Percentiles rank a stretch among this genome's conserved stretches.
phyloP scores from a whole-genome alignment of 768 basidiomycete species.

The Chlorophyllum brunneum region DNA sequence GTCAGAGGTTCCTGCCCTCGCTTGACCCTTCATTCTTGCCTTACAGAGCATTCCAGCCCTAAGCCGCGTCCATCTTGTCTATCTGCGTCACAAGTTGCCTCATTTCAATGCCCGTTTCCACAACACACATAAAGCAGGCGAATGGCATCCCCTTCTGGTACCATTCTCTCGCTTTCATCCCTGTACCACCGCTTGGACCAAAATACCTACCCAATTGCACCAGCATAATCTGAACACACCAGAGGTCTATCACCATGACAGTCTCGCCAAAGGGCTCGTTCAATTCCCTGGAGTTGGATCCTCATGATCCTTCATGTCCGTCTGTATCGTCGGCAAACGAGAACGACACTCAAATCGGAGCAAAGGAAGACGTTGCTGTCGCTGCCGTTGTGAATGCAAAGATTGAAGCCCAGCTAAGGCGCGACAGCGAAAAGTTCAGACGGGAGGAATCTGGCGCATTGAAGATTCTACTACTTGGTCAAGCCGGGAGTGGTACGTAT shows the following conservation, averaged over 20 bases:
- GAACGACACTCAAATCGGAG: neutral
- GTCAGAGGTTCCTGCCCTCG: too few relatives aligned
- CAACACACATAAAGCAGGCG: constrained; percentile 1
- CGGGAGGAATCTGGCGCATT: neutral
- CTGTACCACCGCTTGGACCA: neutral
- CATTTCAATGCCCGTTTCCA: neutral
- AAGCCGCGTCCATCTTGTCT: neutral
- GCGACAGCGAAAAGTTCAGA: neutral
- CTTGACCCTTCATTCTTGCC: too few relatives aligned
- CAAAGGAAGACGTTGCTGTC: neutral
- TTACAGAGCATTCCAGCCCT: too few relatives aligned
- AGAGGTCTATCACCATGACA: too few relatives aligned
- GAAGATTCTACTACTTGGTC: constrained; percentile 60
- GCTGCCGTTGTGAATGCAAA: neutral
- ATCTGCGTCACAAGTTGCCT: neutral
- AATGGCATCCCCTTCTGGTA: neutral
- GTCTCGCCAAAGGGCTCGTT: too few relatives aligned
- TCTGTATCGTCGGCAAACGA: neutral
- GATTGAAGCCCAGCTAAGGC: constrained; percentile 2
- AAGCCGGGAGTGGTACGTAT: constrained; percentile 59
- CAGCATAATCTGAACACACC: too few relatives aligned
- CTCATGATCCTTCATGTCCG: too few relatives aligned
- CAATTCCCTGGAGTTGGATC: too few relatives aligned
- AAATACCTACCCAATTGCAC: too few relatives aligned
- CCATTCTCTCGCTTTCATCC: neutral